Percentiles rank a stretch among this genome's conserved stretches.
These are phyloP conservation scores for Aureoboletus auriporus DNA, from an alignment of 768 basidiomycete genomes.

Conservation along the genomic window DNA sequence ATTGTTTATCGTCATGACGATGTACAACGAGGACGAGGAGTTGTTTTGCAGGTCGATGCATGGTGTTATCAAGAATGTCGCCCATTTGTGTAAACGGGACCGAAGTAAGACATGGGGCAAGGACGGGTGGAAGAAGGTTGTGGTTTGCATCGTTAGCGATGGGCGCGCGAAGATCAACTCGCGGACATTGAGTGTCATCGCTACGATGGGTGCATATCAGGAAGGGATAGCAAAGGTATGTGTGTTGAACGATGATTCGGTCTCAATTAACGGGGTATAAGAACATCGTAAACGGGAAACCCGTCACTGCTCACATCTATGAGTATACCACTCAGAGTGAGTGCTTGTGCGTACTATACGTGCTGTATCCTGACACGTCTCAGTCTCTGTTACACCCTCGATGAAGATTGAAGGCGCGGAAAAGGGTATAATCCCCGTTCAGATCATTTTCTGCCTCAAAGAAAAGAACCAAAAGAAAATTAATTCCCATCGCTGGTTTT, in stretches of 20 bases:
- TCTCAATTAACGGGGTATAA: conserved; percentile 18
- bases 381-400: conserved; percentile 78
- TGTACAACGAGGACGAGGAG: conserved; percentile 94
- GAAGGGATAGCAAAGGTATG: conserved; percentile 87
- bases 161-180: conserved; percentile 84
- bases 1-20: conserved; percentile 95
- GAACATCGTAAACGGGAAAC: conserved; percentile 76
- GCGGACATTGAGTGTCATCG: conserved; percentile 79
- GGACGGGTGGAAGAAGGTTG: conserved; percentile 98
- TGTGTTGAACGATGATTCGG: background rate
- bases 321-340: conserved; percentile 91
- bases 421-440: conserved; percentile 81
- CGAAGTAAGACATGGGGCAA: conserved; percentile 94
- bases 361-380: conserved; percentile 5
- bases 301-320: conserved; percentile 87
- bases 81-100: conserved; percentile 81
- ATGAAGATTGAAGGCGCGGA: conserved; percentile 80
- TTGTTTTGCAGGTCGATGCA: conserved; percentile 93
- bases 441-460: conserved; percentile 89
- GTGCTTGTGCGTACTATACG: background rate
- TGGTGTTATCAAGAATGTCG: conserved; percentile 92
- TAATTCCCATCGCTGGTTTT: conserved; percentile 94
- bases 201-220: conserved; percentile 93
- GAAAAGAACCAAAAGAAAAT: conserved; percentile 96
- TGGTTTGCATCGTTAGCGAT: conserved; percentile 88